phyloP scores from a whole-genome alignment of 208 protist genomes.

The Wallacemonas sp. region DNA sequence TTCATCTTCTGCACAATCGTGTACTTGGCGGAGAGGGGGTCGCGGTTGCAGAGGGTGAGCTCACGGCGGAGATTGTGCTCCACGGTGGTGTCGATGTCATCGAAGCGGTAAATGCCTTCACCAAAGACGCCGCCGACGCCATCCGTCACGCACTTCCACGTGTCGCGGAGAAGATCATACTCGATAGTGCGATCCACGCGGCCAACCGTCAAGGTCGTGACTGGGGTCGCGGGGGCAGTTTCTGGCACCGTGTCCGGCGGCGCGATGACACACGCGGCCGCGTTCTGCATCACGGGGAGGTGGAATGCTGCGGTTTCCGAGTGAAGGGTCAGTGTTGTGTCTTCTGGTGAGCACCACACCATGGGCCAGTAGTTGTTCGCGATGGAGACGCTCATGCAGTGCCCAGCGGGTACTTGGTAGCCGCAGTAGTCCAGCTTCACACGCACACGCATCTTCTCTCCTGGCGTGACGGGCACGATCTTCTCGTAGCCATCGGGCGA shows the following conservation, averaged over 20 bases:
- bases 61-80: conserved; percentile 64
- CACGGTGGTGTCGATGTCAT: conserved; percentile 64
- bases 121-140: conserved; percentile 65
- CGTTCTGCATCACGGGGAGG: conserved; percentile 27
- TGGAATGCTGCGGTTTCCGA: conserved; percentile 25
- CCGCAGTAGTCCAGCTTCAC: conserved; percentile 67
- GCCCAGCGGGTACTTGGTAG: conserved; percentile 48
- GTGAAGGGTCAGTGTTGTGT: conserved; percentile 45
- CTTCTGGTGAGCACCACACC: conserved; percentile 57
- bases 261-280: neutral
- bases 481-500: conserved; percentile 24
- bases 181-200: conserved; percentile 40
- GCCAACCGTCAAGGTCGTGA: conserved; percentile 31
- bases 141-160: conserved; percentile 57
- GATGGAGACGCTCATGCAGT: conserved; percentile 44
- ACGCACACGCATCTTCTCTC: conserved; percentile 21
- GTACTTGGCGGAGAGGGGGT: conserved; percentile 61
- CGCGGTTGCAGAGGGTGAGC: conserved; percentile 52
- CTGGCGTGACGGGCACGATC: conserved; percentile 29
- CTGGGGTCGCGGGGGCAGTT: conserved; percentile 41
- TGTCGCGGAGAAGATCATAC: conserved; percentile 52
- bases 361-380: conserved; percentile 75
- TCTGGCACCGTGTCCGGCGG: conserved; percentile 39
- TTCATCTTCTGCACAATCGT: conserved; percentile 52
- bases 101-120: conserved; percentile 59